Conservation (phyloP, 805 yeast genomes). For the Candida succiphila region DNA sequence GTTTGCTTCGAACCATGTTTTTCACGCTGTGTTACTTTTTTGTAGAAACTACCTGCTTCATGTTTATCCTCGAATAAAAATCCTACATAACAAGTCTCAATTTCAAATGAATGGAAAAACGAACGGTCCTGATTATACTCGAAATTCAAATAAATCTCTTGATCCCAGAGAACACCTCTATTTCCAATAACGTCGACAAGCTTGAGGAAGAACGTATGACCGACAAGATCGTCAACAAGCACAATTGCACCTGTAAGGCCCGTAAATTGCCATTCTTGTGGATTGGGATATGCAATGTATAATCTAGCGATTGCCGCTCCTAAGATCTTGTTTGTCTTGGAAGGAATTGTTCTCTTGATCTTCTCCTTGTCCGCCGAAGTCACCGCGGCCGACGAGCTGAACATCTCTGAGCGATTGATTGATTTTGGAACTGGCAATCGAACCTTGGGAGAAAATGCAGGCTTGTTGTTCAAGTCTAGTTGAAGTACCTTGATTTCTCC, state of each 20-base stretch:
- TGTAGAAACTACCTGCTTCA: slow-evolving; percentile 81
- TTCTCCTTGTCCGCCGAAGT: slow-evolving; percentile 70
- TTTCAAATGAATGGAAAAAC: slow-evolving; percentile 89
- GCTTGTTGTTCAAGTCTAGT: neutral
- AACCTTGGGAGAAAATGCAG: neutral
- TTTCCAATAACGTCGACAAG: slow-evolving; percentile 76
- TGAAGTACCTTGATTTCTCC: too few species aligned
- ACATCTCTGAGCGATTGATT: slow-evolving; percentile 7
- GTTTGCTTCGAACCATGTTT: slow-evolving; percentile 87
- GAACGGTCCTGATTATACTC: slow-evolving; percentile 90
- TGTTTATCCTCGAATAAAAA: slow-evolving; percentile 78
- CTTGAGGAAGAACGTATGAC: slow-evolving; percentile 87
- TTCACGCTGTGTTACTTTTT: slow-evolving; percentile 62
- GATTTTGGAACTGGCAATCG: too few species aligned
- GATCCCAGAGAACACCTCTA: slow-evolving; percentile 94
- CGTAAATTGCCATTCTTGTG: slow-evolving; percentile 74
- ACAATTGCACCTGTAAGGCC: slow-evolving; percentile 84
- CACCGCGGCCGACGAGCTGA: slow-evolving; percentile 24
- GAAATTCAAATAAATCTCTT: slow-evolving; percentile 82
- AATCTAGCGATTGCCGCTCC: slow-evolving; percentile 88
- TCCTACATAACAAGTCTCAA: slow-evolving; percentile 84
- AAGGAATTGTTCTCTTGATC: slow-evolving; percentile 82
- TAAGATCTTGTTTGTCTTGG: slow-evolving; percentile 74
- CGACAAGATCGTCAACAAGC: slow-evolving; percentile 85
- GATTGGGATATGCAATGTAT: slow-evolving; percentile 84